A percentile compares a stretch with the other conserved stretches of the same genome.
phyloP scores from a whole-genome alignment of 1,284 basidiomycete species.

The Ceraceosorus guamensis region DNA sequence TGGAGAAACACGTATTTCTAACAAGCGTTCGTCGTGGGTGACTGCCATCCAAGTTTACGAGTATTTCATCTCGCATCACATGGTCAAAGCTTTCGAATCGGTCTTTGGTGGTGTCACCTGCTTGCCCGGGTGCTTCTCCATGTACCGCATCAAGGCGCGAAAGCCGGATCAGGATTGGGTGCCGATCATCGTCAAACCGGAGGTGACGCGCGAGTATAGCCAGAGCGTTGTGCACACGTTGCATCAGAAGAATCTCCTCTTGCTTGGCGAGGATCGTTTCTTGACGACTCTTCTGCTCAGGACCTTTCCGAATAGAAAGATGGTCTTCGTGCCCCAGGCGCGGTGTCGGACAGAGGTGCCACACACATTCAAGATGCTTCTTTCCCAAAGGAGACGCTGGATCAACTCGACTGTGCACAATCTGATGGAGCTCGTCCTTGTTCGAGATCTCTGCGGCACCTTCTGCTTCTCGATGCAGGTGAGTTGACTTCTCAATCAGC shows the following conservation, averaged over 20 bases:
- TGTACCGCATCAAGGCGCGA: constrained; percentile 95
- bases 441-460: constrained; percentile 72
- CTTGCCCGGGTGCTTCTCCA: constrained; percentile 96
- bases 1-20: constrained; percentile 95
- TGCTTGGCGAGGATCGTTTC: constrained; percentile 98
- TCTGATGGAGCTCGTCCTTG: constrained; percentile 95
- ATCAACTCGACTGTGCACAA: constrained; percentile 99
- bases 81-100: constrained; percentile 96
- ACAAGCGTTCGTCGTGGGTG: constrained; percentile 91
- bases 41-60: constrained; percentile 97
- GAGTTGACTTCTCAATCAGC: background rate
- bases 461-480: constrained; percentile 57
- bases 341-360: constrained; percentile 91
- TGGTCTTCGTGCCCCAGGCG: constrained; percentile 98
- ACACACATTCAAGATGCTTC: constrained; percentile 82
- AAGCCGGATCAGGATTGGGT: constrained; percentile 90
- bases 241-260: constrained; percentile 93
- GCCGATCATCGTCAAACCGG: constrained; percentile 91
- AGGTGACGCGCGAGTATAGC: constrained; percentile 94
- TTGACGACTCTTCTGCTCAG: constrained; percentile 62
- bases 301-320: constrained; percentile 89
- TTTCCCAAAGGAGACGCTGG: constrained; percentile 96
- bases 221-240: constrained; percentile 86
- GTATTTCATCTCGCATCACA: constrained; percentile 98
- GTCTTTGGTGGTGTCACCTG: constrained; percentile 99